Percentiles rank a stretch among this genome's conserved stretches.
Conservation (phyloP, 768 basidiomycete genomes). For the Suillus alpinus region DNA sequence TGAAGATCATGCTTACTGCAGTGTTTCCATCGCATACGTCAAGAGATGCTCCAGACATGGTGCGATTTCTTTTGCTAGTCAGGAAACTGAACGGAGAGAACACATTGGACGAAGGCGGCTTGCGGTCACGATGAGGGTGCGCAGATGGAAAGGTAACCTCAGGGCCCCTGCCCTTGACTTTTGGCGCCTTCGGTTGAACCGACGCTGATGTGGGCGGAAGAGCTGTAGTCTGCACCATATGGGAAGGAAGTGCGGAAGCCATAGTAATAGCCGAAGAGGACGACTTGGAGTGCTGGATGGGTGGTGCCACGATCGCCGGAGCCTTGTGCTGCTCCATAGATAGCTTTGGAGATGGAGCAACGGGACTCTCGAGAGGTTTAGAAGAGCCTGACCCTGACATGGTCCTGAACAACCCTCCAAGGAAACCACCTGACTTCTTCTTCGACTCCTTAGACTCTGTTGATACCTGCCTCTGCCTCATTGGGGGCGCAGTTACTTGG, state of each 20-base stretch:
- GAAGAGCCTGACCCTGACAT: slow-evolving; percentile 32
- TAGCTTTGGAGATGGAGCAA: slow-evolving; percentile 17
- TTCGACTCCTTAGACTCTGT: slow-evolving; percentile 33
- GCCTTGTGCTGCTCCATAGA: slow-evolving; percentile 21
- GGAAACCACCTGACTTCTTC: slow-evolving; percentile 28
- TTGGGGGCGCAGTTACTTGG: slow-evolving; percentile 14
- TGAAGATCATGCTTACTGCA: slow-evolving; percentile 49
- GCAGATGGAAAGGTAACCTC: slow-evolving; percentile 30
- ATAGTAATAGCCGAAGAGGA: slow-evolving; percentile 12
- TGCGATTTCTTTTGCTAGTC: slow-evolving; percentile 55
- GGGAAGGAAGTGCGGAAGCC: neutral
- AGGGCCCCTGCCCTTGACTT: slow-evolving; percentile 17
- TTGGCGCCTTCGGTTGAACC: slow-evolving; percentile 9
- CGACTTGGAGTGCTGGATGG: slow-evolving; percentile 9
- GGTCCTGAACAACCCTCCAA: slow-evolving; percentile 27
- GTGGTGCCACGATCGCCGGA: slow-evolving; percentile 2
- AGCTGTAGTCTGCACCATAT: neutral
- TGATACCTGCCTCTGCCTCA: slow-evolving; percentile 22
- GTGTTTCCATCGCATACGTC: slow-evolving; percentile 76
- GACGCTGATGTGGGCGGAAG: slow-evolving; percentile 6
- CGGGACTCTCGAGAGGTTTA: slow-evolving; percentile 24
- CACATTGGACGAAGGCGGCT: slow-evolving; percentile 42
- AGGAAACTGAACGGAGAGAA: slow-evolving; percentile 66
- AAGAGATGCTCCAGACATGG: slow-evolving; percentile 70
- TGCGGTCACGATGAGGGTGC: slow-evolving; percentile 32